Base-by-base conservation (phyloP, 176 grass and related monocot genomes). In the Phoenix dactylifera region DNA sequence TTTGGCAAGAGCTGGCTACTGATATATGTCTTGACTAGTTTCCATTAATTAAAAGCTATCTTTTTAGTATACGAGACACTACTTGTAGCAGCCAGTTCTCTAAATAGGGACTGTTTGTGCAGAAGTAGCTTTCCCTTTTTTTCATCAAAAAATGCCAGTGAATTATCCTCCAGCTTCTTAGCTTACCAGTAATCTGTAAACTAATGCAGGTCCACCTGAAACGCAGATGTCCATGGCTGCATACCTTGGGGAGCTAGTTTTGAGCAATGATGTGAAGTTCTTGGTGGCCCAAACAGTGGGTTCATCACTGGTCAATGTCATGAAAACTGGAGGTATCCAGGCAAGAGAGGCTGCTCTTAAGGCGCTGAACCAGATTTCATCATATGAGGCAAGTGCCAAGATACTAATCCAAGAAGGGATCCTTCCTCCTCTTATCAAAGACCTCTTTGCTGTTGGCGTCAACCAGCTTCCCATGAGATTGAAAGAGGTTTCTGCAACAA, bases 151-250 rank as follows among this genome's bases (percentile, higher is more conserved):
- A 44, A 44, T 44, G 35, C 6, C 35, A 44, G 9, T 44, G 35
- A 44, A 44, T 44, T 14, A 44, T 44, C 10, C 35, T 14, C 12
- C 2, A 24, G 10, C 17, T 63, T 71, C 18, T 58, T 62, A 19
- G 17, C 25, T 15, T n/a, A 44, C 18, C 20, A 44, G 12, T 65
- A 26, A 26, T 1, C 49, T 22, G 22, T 32, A 51, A 51, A 53
- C 52, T 50, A 35, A 30, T 77, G 57, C 74, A 88, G 85, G 89
- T 16, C 29, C 71, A 1, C 73, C 76, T 15, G 67, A 81, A 48
- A 76, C 72, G 56, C 90, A 84, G 59, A 59, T 89, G 0, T 76
- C 74, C 50, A 95, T 95, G 90, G 83, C 83, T 29, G 76, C 85
- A 22, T 86, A 66, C 76, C 79, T 95, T 0, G 79, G 74, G 0